Base-by-base conservation (phyloP, 2,329 filamentous ascomycete genomes). In the Coniochaeta sp. region DNA sequence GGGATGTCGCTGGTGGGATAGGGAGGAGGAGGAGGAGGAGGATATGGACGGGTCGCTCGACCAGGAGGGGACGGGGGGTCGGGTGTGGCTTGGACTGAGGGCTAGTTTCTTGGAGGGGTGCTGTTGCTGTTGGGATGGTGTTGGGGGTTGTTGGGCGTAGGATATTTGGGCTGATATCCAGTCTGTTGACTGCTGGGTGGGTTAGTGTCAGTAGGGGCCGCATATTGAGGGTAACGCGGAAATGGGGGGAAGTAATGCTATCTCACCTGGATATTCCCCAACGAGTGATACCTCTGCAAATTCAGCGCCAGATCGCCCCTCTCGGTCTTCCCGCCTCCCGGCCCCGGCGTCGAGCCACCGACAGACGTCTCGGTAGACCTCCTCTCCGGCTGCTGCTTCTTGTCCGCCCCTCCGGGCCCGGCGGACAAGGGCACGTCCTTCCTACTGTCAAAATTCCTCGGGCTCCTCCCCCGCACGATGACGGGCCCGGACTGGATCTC, bases 401-500 rank as follows among this genome's bases (percentile, higher is more conserved):
- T 81, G 22, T 82, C 80, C 6, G 75, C 75, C n/a, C n/a, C n/a
- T n/a, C n/a, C n/a, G n/a, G n/a, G n/a, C n/a, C n/a, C n/a, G n/a
- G n/a, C n/a, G 1, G 86, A 89, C 57, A 96, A 77, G 1, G 90
- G 89, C 58, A 93, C 84, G 69, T 96, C 91, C 71, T 95, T 96
- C 61, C 90, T 84, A 59, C 90, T 92, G 69, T 96, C 92, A 72
- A 98, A 98, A 70, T 98, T 98, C 60, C 93, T 83, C 0, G 93
- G 93, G 71, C 92, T 97, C 61, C 93, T 85, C 36, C 93, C 93
- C 60, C 93, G 88, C 38, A 98, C 93, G 66, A 98, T 96, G 60
- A 98, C 91, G n/a, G 93, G 90, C 0, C 91, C 91, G 1, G 92
- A 96, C 65, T 89, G 88, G 16, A 96, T 88, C 72, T 97, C 92